Conservation (phyloP, 805 yeast genomes). For the Saccharomycopsis capsularis region DNA sequence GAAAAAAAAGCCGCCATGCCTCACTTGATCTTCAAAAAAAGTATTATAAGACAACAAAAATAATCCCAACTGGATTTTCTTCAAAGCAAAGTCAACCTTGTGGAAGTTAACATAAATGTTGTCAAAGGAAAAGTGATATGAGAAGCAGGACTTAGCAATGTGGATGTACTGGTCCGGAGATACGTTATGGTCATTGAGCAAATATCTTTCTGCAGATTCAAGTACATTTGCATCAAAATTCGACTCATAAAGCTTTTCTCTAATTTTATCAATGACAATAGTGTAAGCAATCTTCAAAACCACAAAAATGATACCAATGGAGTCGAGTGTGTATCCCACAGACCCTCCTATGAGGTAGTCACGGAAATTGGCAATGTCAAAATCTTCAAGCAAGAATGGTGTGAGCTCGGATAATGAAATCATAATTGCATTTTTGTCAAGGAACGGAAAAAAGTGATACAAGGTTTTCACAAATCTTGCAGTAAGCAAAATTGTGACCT, state of each 20-base stretch:
- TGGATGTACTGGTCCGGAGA: slow-evolving; percentile 5
- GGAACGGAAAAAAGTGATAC: slow-evolving; percentile 10
- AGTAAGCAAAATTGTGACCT: slow-evolving; percentile 8
- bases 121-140: slow-evolving; percentile 15
- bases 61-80: slow-evolving; percentile 18
- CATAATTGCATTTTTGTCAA: slow-evolving; percentile 9
- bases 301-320: slow-evolving; percentile 13
- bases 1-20: slow-evolving; percentile 10
- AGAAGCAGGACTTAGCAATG: slow-evolving; percentile 18
- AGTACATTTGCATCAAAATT: slow-evolving; percentile 7
- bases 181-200: slow-evolving; percentile 4
- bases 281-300: slow-evolving; percentile 11
- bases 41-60: slow-evolving; percentile 3
- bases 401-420: slow-evolving; percentile 3
- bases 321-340: slow-evolving; percentile 14
- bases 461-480: slow-evolving; percentile 16
- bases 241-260: slow-evolving; percentile 13
- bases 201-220: slow-evolving; percentile 6
- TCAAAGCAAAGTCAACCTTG: slow-evolving; percentile 14
- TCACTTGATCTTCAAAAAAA: slow-evolving; percentile 14
- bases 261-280: slow-evolving; percentile 3
- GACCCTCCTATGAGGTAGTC: slow-evolving; percentile 2
- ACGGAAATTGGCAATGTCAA: not conserved
- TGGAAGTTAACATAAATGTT: slow-evolving; percentile 13
- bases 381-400: not conserved